These are phyloP conservation scores for Avena atlantica DNA, from an alignment of 176 grass and related monocot genomes.

Conservation along the genomic window DNA sequence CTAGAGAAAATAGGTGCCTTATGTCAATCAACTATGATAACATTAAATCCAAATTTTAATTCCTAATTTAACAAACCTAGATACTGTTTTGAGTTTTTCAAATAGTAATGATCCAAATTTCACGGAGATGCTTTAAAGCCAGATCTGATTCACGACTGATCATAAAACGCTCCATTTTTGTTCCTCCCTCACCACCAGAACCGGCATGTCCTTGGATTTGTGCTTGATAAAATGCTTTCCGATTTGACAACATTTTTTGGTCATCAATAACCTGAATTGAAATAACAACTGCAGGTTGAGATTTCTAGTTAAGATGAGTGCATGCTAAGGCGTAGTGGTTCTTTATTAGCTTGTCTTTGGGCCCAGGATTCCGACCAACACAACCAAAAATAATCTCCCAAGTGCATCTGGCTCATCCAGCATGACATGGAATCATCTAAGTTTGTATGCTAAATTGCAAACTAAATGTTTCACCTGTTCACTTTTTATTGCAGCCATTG, in stretches of 20 bases:
- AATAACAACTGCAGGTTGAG: conserved; percentile 77
- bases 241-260: conserved; percentile 74
- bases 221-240: conserved; percentile 62
- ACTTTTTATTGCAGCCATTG: conserved; percentile 96
- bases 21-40: too few species aligned
- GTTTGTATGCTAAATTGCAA: conserved; percentile 13
- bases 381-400: conserved; percentile 87
- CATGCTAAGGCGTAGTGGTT: conserved; percentile 87
- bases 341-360: conserved; percentile 87
- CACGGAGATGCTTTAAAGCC: conserved; percentile 81
- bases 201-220: conserved; percentile 58
- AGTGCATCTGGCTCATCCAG: conserved; percentile 97
- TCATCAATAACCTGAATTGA: conserved; percentile 92
- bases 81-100: too few species aligned
- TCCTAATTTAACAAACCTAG: too few species aligned
- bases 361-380: conserved; percentile 82
- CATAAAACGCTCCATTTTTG: conserved; percentile 79
- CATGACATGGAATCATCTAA: conserved; percentile 45
- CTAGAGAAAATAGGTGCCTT: too few species aligned
- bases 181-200: conserved; percentile 70
- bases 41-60: too few species aligned
- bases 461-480: conserved; percentile 61
- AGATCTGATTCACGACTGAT: conserved; percentile 89
- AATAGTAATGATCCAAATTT: too few species aligned
- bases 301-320: conserved; percentile 77